Conservation (phyloP, 2,329 filamentous ascomycete genomes). For the Pseudogymnoascus pannorum region DNA sequence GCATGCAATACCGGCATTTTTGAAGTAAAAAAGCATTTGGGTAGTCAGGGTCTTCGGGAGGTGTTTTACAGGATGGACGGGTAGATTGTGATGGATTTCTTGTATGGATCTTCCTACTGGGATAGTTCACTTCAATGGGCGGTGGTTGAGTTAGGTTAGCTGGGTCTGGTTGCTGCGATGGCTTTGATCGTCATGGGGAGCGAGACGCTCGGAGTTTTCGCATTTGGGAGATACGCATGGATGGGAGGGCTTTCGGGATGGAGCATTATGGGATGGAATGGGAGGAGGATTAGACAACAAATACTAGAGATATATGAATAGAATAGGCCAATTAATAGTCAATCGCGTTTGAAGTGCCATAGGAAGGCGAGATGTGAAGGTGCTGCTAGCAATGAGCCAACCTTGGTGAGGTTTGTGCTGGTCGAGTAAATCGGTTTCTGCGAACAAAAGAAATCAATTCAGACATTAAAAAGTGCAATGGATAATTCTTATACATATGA, state of each 20-base stretch:
- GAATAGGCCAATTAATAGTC: constrained; percentile 7
- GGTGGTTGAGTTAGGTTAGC: neutral
- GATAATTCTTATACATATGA: constrained; percentile 7
- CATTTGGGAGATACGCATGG: neutral
- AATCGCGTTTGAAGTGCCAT: neutral
- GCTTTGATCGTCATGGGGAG: neutral
- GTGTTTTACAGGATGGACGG: neutral
- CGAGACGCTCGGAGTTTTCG: constrained; percentile 1
- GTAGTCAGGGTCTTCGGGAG: neutral
- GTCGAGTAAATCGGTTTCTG: neutral
- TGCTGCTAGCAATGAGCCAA: neutral
- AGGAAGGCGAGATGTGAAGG: neutral
- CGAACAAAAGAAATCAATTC: neutral
- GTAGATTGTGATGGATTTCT: constrained; percentile 2
- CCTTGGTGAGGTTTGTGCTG: neutral
- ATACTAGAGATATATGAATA: constrained; percentile 1
- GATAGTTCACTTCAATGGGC: neutral
- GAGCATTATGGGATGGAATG: neutral
- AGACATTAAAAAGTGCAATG: neutral
- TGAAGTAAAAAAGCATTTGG: neutral
- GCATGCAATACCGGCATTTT: constrained; percentile 6
- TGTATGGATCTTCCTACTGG: neutral
- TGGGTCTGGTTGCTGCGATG: neutral
- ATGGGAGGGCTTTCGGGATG: neutral
- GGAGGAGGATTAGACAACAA: constrained; percentile 7